Evolutionary conservation across 2,329 filamentous ascomycete genomes (phyloP), one percentile per base, ranked within the genome.

Genomic region (Phyllosticta citrichinensis): DNA sequence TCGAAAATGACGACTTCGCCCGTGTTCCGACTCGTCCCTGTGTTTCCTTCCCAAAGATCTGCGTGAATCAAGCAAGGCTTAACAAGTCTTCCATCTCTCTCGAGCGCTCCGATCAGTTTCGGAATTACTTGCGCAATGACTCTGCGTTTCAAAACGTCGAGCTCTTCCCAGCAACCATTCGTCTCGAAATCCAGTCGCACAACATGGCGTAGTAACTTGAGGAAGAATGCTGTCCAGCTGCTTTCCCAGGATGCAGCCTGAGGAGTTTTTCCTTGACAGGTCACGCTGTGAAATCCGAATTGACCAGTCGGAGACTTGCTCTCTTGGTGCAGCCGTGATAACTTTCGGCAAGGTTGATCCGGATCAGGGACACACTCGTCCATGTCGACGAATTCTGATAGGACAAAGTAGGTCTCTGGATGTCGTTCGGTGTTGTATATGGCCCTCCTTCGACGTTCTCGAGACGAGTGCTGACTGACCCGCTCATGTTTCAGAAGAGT

Each of bases 41-140:
- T 65, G 60, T 79, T 79, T 1, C 67, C 70, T 55, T 78, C 72
- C 75, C 74, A 78, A 1, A 77, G 65, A 64, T 77, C 74, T 0
- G 74, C 75, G 61, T 76, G 74, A 17, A 76, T 71, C 53, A 76
- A 64, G 20, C 64, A 63, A 1, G 71, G 70, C 53, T 65, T 68
- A 10, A 73, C 51, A 1, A 19, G 51, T 1, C 67, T 56, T 2
- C 69, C 71, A 2, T 70, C 64, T 1, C 55, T 12, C 57, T 69
- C 64, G 12, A 73, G 47, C 0, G 64, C 64, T 1, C 65, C 68
- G 4, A 73, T 57, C 3, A 74, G 61, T 17, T 64, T 62, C 1
- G 74, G 74, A n/a, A 76, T 70, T 19, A 75, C 66, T 11, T 66
- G 63, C 3, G 63, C 55, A 24, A 8, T 17, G 52, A 30, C 53